A percentile compares a stretch with the other conserved stretches of the same genome.
These are phyloP conservation scores for Drechslera avenae DNA, from an alignment of 2,329 filamentous ascomycete genomes.

Conservation along the genomic window DNA sequence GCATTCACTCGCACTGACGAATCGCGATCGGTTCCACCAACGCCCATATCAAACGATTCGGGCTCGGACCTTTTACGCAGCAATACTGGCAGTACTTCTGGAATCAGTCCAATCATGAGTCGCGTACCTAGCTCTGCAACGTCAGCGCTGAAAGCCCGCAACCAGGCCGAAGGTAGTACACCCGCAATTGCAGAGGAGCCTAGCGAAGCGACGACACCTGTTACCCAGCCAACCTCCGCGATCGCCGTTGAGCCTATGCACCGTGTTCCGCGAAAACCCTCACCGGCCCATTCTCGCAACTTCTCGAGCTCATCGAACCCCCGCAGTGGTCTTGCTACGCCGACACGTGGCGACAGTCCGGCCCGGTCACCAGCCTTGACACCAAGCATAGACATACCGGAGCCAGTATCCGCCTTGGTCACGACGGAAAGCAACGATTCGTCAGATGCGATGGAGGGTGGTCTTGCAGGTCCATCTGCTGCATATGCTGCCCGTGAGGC, in stretches of 20 bases:
- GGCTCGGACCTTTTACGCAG: constrained; percentile 59
- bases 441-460: constrained; percentile 31
- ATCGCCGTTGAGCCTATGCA: constrained; percentile 34
- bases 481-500: constrained; percentile 45
- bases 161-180: constrained; percentile 50
- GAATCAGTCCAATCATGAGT: constrained; percentile 70
- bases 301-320: constrained; percentile 46
- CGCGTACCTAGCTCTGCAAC: constrained; percentile 56
- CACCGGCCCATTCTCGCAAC: constrained; percentile 49
- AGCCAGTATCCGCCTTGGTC: constrained; percentile 55
- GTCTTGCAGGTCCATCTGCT: constrained; percentile 28
- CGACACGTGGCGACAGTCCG: constrained; percentile 64
- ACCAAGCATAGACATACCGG: constrained; percentile 51
- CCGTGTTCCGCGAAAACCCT: constrained; percentile 43
- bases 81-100: constrained; percentile 66
- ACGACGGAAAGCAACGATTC: constrained; percentile 47
- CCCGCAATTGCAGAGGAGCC: constrained; percentile 63
- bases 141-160: constrained; percentile 46
- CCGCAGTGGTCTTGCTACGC: constrained; percentile 63
- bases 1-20: constrained; percentile 67
- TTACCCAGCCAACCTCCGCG: constrained; percentile 44
- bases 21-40: constrained; percentile 58
- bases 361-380: constrained; percentile 63
- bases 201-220: constrained; percentile 42
- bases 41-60: constrained; percentile 54